phyloP scores from a whole-genome alignment of 2,329 filamentous ascomycete genomes.

The Tolypocladium paradoxum region DNA sequence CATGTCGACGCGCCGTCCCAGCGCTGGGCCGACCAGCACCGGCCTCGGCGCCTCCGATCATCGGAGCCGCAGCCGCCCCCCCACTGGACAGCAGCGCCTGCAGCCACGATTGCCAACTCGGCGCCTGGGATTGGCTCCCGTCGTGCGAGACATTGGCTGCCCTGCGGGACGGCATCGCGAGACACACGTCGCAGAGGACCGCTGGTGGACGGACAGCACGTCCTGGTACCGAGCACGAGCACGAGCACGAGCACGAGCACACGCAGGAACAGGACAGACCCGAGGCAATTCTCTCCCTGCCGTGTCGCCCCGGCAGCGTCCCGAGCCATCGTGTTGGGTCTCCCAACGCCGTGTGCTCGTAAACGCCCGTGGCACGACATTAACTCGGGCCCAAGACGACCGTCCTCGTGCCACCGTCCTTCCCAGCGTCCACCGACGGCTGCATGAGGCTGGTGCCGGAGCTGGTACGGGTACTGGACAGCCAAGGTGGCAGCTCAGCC shows the following conservation, averaged over 20 bases:
- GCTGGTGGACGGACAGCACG: too few relatives aligned
- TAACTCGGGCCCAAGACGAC: too few relatives aligned
- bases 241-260: too few relatives aligned
- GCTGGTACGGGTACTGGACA: too few relatives aligned
- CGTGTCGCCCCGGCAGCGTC: not conserved
- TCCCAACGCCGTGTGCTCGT: too few relatives aligned
- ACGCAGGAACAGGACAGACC: too few relatives aligned
- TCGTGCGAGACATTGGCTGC: too few relatives aligned
- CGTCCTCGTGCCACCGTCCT: not conserved
- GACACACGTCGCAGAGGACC: too few relatives aligned
- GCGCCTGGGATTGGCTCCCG: not conserved
- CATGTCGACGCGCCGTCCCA: not conserved
- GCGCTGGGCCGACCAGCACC: constrained; percentile 1
- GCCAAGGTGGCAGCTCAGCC: not conserved
- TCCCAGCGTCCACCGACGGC: not conserved
- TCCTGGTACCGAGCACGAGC: too few relatives aligned
- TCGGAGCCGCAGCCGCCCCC: constrained; percentile 6
- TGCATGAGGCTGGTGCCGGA: too few relatives aligned
- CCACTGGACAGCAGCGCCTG: not conserved
- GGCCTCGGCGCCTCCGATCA: constrained; percentile 9
- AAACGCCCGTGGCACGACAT: not conserved
- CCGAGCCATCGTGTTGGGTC: not conserved
- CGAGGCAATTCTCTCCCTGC: too few relatives aligned
- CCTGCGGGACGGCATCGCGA: too few relatives aligned
- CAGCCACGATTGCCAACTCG: not conserved